Percentiles rank a stretch among this genome's conserved stretches.
These are phyloP conservation scores for Trematosphaeria pertusa DNA, from an alignment of 2,329 filamentous ascomycete genomes.

Conservation along the genomic window DNA sequence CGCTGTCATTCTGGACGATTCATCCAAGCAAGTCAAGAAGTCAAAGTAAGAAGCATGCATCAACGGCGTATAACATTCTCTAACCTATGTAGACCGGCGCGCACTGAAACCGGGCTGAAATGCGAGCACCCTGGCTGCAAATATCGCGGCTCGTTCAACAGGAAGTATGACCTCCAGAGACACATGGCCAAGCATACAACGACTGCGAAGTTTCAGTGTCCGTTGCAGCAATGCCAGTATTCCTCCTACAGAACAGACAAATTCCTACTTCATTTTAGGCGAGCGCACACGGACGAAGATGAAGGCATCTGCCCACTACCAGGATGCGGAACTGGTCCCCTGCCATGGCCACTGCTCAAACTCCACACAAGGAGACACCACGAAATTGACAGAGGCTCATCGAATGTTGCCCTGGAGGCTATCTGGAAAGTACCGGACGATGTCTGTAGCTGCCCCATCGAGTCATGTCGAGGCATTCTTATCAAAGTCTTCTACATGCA, in stretches of 20 bases:
- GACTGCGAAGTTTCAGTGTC: conserved; percentile 9
- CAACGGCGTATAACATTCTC: neutral
- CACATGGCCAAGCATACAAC: conserved; percentile 24
- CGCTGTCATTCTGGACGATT: conserved; percentile 2
- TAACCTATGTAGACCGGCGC: conserved; percentile 1
- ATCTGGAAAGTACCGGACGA: neutral
- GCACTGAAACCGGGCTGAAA: conserved; percentile 11
- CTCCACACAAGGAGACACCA: neutral
- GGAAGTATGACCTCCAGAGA: conserved; percentile 26
- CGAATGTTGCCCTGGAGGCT: too few relatives aligned
- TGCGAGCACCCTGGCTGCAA: conserved; percentile 21
- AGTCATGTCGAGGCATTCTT: neutral
- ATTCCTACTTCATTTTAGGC: conserved; percentile 7
- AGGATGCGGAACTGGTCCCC: neutral
- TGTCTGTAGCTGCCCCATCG: conserved; percentile 1
- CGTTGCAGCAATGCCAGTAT: conserved; percentile 11
- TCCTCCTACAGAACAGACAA: conserved; percentile 11
- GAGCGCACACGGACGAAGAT: conserved; percentile 8
- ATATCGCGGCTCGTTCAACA: conserved; percentile 21
- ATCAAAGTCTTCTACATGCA: neutral
- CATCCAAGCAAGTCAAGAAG: neutral
- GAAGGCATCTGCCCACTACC: conserved; percentile 3
- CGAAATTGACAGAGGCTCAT: too few relatives aligned
- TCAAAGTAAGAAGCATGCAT: conserved; percentile 6
- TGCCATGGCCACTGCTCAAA: neutral